Percentiles rank a stretch among this genome's conserved stretches.
Evolutionary conservation across 1,284 basidiomycete genomes (phyloP).

Genomic region (Erythrobasidium hasegawianum): DNA sequence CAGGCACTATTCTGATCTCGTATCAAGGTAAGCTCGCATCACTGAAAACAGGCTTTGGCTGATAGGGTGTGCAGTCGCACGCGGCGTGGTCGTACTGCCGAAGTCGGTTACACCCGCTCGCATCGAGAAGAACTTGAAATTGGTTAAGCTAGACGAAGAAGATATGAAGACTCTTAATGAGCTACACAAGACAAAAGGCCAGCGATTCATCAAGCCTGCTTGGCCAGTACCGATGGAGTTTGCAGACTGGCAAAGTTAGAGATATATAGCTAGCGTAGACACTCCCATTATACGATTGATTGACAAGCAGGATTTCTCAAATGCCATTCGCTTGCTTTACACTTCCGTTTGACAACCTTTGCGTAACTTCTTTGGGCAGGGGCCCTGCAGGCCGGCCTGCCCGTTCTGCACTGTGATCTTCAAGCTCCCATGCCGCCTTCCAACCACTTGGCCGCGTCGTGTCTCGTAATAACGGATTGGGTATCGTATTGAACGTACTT

Average conservation of each 20-base stretch:
- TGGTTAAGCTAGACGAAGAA: conserved; percentile 60
- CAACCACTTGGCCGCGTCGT: conserved; percentile 9
- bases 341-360: neutral
- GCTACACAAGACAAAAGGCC: conserved; percentile 19
- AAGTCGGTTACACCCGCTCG: conserved; percentile 72
- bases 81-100: conserved; percentile 67
- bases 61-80: conserved; percentile 48
- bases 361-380: conserved; percentile 25
- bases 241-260: conserved; percentile 20
- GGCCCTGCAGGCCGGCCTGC: conserved; percentile 33
- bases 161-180: conserved; percentile 58
- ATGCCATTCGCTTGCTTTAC: too few species aligned
- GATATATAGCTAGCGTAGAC: too few species aligned
- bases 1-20: conserved; percentile 65
- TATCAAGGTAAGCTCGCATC: conserved; percentile 49
- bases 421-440: conserved; percentile 47
- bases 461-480: conserved; percentile 71
- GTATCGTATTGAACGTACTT: conserved; percentile 88
- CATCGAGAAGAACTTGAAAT: conserved; percentile 67
- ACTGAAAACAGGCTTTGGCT: neutral
- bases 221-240: conserved; percentile 34
- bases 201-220: conserved; percentile 31
- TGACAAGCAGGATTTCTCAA: too few species aligned
- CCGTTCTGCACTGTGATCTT: conserved; percentile 30
- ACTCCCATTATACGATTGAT: too few species aligned